These are phyloP conservation scores for Phaeolepiota aurea DNA, from an alignment of 768 basidiomycete species.

Conservation along the genomic window DNA sequence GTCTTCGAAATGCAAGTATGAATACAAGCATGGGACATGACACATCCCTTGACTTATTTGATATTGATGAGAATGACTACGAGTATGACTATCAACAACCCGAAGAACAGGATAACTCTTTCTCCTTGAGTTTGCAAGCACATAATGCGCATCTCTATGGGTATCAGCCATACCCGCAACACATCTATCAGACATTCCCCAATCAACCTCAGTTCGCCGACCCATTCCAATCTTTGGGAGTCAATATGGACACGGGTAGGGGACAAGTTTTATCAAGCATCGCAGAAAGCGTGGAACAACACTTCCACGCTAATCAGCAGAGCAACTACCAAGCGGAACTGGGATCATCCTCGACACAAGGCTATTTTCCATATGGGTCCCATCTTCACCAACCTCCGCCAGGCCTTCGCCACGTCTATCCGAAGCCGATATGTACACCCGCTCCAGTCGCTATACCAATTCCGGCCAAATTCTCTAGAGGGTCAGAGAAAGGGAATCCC, in stretches of 20 bases:
- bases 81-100: conserved; percentile 32
- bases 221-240: conserved; percentile 26
- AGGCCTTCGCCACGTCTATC: conserved; percentile 7
- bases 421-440: conserved; percentile 7
- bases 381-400: conserved; percentile 5
- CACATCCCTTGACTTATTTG: conserved; percentile 51
- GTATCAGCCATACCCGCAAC: conserved; percentile 24
- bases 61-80: conserved; percentile 68
- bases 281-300: conserved; percentile 32
- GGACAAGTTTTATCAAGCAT: conserved; percentile 24
- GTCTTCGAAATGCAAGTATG: conserved; percentile 18
- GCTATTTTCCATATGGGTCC: conserved; percentile 1
- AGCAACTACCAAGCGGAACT: conserved; percentile 2
- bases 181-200: conserved; percentile 18
- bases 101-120: conserved; percentile 27
- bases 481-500: not conserved
- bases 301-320: conserved; percentile 28
- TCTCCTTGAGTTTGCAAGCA: conserved; percentile 23
- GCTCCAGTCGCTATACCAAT: conserved; percentile 5
- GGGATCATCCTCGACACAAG: not conserved
- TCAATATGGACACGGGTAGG: conserved; percentile 11
- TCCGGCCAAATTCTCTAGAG: conserved; percentile 1
- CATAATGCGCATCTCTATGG: conserved; percentile 23
- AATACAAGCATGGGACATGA: conserved; percentile 29
- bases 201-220: conserved; percentile 24